These are phyloP conservation scores for Cotoneaster glaucophyllus DNA, from an alignment of 306 rosid species.

Conservation along the genomic window DNA sequence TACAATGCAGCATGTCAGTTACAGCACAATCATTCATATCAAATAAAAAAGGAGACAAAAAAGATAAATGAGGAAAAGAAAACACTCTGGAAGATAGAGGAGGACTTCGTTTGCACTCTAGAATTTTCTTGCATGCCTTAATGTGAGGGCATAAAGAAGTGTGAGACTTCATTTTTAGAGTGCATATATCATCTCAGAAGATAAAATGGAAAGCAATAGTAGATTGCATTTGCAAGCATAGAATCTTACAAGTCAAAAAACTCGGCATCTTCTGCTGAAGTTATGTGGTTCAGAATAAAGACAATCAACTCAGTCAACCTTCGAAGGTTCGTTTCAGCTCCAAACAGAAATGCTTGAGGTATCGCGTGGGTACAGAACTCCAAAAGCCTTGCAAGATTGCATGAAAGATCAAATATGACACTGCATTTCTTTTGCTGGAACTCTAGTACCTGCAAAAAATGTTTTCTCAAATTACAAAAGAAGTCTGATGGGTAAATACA, in stretches of 20 bases:
- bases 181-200: background rate
- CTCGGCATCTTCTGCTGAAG: constrained; percentile 78
- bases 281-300: constrained; percentile 74
- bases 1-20: background rate
- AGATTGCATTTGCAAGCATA: background rate
- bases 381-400: constrained; percentile 84
- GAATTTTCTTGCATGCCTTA: background rate
- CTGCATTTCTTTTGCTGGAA: constrained; percentile 93
- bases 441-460: constrained; percentile 67
- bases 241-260: constrained; percentile 85
- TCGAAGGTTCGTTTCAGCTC: constrained; percentile 81
- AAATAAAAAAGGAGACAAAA: background rate
- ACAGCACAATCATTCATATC: background rate
- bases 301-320: constrained; percentile 88
- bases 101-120: background rate
- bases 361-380: constrained; percentile 82
- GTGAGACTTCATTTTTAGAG: background rate
- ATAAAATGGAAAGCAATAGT: background rate
- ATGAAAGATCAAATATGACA: constrained; percentile 90
- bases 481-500: background rate
- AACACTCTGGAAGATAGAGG: background rate
- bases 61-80: background rate
- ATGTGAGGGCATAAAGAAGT: background rate
- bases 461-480: constrained; percentile 4
- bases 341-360: constrained; percentile 85